Evolutionary conservation across 352 stramenopile species (phyloP), one percentile per base, ranked within the genome.

Genomic region (Elongisporangium senticosum): DNA sequence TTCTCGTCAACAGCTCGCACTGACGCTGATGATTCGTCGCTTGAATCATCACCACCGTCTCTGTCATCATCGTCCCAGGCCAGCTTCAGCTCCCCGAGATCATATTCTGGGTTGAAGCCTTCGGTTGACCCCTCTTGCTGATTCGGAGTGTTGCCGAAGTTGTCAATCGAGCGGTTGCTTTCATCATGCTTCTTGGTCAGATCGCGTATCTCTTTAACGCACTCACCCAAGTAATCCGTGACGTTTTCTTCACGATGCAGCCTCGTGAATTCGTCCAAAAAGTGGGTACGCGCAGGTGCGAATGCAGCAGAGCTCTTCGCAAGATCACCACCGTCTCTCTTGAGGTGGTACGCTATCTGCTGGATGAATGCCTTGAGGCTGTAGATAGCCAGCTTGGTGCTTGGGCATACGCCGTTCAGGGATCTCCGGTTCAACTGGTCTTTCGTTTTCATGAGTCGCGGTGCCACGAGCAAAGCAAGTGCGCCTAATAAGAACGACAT

Each of bases 351-450:
- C 0, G 71, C 73, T 1, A 83, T 70, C 43, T 83, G 76, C 48
- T 91, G 77, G 3, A 87, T 51, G 22, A 87, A 68, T 0, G 80
- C 65, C 62, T 91, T 87, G 11, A 89, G 20, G 4, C 60, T 70
- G 28, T 71, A 56, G 1, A 74, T 55, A 0, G 64, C 73, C 17
- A 87, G 53, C 48, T 76, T 72, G 1, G 24, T 61, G n/a, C 53
- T 76, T 0, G 33, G 58, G 23, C 56, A 39, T 4, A 53, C 13
- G 2, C 64, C n/a, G 3, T 62, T 24, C 0, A 17, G 22, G 21
- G 51, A 59, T 39, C 55, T 60, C 19, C 39, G 8, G 2, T 17
- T 0, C 48, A 62, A 59, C 48, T 66, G 61, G 20, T 72, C 58
- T 19, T 76, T 70, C 21, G 58, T 58, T 53, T 65, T 73, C 8